These are phyloP conservation scores for Diaporthe ampelina DNA, from an alignment of 2,329 filamentous ascomycete species.

Conservation along the genomic window DNA sequence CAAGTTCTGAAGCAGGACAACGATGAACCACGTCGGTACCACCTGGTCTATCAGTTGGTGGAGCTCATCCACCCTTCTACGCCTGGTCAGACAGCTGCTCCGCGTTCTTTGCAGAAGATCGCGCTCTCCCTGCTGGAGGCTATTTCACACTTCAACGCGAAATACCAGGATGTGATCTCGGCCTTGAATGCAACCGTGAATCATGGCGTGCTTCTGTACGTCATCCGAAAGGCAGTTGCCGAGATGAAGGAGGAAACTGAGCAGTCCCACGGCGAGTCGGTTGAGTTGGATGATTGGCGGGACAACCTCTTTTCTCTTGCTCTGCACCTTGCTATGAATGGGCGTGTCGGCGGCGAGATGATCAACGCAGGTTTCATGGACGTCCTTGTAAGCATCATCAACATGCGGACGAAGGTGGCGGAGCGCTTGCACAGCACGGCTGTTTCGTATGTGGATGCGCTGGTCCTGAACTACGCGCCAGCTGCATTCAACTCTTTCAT, in stretches of 20 bases:
- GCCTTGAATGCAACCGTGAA: slow-evolving; percentile 97
- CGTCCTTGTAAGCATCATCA: slow-evolving; percentile 89
- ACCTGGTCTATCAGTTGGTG: slow-evolving; percentile 91
- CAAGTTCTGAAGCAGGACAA: slow-evolving; percentile 89
- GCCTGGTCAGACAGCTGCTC: slow-evolving; percentile 76
- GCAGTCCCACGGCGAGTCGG: slow-evolving; percentile 71
- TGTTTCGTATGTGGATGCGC: slow-evolving; percentile 87
- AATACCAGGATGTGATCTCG: slow-evolving; percentile 84
- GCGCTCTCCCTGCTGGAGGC: slow-evolving; percentile 87
- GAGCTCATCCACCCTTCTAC: slow-evolving; percentile 90
- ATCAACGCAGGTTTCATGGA: slow-evolving; percentile 91
- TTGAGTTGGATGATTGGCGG: slow-evolving; percentile 88
- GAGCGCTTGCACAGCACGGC: slow-evolving; percentile 87
- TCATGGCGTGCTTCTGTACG: slow-evolving; percentile 93
- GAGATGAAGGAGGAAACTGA: slow-evolving; percentile 76
- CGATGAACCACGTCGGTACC: slow-evolving; percentile 89
- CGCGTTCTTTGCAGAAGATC: slow-evolving; percentile 84
- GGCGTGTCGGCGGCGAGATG: slow-evolving; percentile 84
- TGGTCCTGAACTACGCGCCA: slow-evolving; percentile 83
- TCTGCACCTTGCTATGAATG: slow-evolving; percentile 81
- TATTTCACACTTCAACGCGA: slow-evolving; percentile 83
- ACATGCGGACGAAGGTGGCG: slow-evolving; percentile 83
- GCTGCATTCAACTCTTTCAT: slow-evolving; percentile 89
- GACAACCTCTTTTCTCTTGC: slow-evolving; percentile 91
- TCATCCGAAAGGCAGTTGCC: slow-evolving; percentile 90